Conservation (phyloP, 495 filamentous ascomycete genomes). For the Hypoxylon trugodes region DNA sequence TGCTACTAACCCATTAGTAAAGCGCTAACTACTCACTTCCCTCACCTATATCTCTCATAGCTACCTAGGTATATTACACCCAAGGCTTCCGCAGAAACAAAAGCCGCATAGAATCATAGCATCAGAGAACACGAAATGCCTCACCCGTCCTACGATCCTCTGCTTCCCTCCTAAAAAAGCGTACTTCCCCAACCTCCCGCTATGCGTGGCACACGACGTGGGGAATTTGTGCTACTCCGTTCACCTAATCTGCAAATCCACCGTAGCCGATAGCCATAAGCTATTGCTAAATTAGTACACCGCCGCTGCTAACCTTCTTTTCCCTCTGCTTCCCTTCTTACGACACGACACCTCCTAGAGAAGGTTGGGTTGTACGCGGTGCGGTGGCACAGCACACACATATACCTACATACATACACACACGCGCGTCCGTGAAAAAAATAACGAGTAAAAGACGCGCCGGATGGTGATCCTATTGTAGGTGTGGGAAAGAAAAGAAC, state of each 20-base stretch:
- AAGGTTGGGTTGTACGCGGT: not conserved
- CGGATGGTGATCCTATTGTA: too few species aligned
- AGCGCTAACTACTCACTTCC: too few species aligned
- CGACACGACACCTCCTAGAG: not conserved
- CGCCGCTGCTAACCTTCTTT: not conserved
- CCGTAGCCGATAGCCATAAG: slow-evolving; percentile 1
- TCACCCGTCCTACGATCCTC: slow-evolving; percentile 25
- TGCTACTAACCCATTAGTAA: too few species aligned
- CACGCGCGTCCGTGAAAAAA: not conserved
- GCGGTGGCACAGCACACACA: not conserved
- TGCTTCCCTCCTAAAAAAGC: slow-evolving; percentile 29
- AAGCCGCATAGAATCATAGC: slow-evolving; percentile 3
- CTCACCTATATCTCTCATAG: too few species aligned
- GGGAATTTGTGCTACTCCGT: slow-evolving; percentile 4
- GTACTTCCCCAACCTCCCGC: slow-evolving; percentile 10
- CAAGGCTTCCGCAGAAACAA: too few species aligned
- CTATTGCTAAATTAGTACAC: not conserved
- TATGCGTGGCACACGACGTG: slow-evolving; percentile 18
- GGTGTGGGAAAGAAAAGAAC: not conserved
- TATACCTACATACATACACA: not conserved
- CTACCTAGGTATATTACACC: too few species aligned
- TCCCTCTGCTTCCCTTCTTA: not conserved
- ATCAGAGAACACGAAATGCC: slow-evolving; percentile 15
- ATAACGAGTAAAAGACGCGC: too few species aligned
- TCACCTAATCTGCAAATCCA: slow-evolving; percentile 6